phyloP scores from a whole-genome alignment of 2,329 filamentous ascomycete genomes.

The Pseudogymnoascus sp. region DNA sequence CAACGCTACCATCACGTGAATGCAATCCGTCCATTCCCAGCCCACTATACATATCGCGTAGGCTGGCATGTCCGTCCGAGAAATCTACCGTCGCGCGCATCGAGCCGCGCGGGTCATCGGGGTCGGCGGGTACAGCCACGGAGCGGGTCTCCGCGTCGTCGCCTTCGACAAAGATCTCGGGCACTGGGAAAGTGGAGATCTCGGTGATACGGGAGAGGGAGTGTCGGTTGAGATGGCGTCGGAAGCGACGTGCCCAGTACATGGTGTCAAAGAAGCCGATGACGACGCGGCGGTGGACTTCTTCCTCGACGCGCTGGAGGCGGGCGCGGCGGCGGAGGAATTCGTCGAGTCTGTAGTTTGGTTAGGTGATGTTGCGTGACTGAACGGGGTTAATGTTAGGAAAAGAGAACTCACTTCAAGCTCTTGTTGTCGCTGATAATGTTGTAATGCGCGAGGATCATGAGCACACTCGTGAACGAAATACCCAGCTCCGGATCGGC shows the following conservation, averaged over 20 bases:
- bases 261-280: slow-evolving; percentile 93
- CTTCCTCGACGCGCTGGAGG: slow-evolving; percentile 89
- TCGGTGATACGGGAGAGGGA: slow-evolving; percentile 66
- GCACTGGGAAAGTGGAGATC: slow-evolving; percentile 72
- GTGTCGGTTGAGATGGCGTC: slow-evolving; percentile 64
- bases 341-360: slow-evolving; percentile 65
- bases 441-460: slow-evolving; percentile 97
- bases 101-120: slow-evolving; percentile 16
- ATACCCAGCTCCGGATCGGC: slow-evolving; percentile 86
- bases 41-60: not conserved
- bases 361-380: slow-evolving; percentile 23
- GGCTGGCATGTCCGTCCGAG: slow-evolving; percentile 16
- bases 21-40: not conserved
- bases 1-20: not conserved
- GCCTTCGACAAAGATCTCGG: slow-evolving; percentile 84
- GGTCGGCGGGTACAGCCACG: slow-evolving; percentile 21
- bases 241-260: slow-evolving; percentile 76
- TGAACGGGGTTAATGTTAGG: not conserved
- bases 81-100: slow-evolving; percentile 16
- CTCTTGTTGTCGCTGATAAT: slow-evolving; percentile 98
- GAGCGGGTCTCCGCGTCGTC: slow-evolving; percentile 40
- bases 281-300: slow-evolving; percentile 81
- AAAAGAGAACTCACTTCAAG: slow-evolving; percentile 51
- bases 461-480: slow-evolving; percentile 81
- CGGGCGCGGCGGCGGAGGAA: slow-evolving; percentile 84